Evolutionary conservation across 2,329 filamentous ascomycete species (phyloP).

Genomic region (Alternaria solani): DNA sequence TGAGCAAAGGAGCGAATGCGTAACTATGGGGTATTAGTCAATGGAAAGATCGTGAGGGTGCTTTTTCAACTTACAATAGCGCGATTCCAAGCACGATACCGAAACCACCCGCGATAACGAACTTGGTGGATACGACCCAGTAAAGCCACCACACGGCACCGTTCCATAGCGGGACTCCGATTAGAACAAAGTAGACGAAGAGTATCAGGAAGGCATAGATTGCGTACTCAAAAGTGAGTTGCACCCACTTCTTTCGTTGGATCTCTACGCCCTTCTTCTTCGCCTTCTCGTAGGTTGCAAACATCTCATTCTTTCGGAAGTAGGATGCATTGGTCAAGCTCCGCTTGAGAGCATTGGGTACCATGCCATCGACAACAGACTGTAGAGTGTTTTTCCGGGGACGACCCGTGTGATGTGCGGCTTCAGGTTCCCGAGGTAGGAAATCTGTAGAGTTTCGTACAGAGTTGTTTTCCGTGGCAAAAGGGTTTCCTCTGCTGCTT

Average conservation of each 20-base stretch:
- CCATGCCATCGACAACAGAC: conserved; percentile 26
- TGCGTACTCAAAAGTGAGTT: conserved; percentile 50
- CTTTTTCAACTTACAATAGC: conserved; percentile 35
- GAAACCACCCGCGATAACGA: conserved; percentile 53
- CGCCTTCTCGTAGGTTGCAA: conserved; percentile 34
- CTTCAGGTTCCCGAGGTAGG: conserved; percentile 16
- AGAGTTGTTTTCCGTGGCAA: conserved; percentile 10
- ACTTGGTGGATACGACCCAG: conserved; percentile 40
- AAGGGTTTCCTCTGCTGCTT: conserved; percentile 7
- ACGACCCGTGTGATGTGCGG: conserved; percentile 11
- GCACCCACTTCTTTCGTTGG: conserved; percentile 47
- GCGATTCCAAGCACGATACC: conserved; percentile 48
- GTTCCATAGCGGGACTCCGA: conserved; percentile 58
- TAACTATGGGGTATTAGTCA: conserved; percentile 17
- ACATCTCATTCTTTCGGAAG: conserved; percentile 25
- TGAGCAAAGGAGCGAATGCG: conserved; percentile 42
- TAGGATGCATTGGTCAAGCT: conserved; percentile 28
- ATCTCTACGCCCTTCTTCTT: conserved; percentile 31
- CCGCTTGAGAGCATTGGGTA: conserved; percentile 25
- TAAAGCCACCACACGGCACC: conserved; percentile 43
- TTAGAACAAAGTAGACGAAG: conserved; percentile 58
- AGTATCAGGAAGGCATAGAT: conserved; percentile 48
- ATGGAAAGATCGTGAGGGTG: conserved; percentile 39
- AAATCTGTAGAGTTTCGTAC: conserved; percentile 1
- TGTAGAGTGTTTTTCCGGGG: conserved; percentile 25